Evolutionary conservation across 768 basidiomycete genomes (phyloP).

Genomic region (Pulveroboletus sp.): DNA sequence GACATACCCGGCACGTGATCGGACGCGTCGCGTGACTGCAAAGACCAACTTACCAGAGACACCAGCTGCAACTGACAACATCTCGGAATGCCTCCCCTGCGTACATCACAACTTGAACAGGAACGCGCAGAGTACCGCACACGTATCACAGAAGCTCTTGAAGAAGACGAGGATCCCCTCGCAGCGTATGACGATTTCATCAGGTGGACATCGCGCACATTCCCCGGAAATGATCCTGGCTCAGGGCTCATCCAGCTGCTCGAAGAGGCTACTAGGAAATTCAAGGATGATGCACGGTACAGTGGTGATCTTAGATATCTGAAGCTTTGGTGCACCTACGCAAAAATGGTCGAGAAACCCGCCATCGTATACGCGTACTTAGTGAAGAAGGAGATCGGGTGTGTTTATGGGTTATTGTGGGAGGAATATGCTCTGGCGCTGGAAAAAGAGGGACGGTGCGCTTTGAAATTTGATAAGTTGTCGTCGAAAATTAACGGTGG

Average conservation of each 20-base stretch:
- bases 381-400: conserved; percentile 69
- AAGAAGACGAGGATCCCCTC: conserved; percentile 82
- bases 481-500: conserved; percentile 4
- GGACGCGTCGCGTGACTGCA: conserved; percentile 28
- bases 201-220: conserved; percentile 82
- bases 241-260: conserved; percentile 79
- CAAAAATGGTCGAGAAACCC: conserved; percentile 70
- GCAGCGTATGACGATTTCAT: conserved; percentile 83
- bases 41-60: conserved; percentile 9
- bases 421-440: conserved; percentile 85
- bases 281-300: conserved; percentile 80
- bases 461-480: conserved; percentile 1
- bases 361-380: conserved; percentile 69
- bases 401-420: conserved; percentile 73
- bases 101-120: conserved; percentile 27
- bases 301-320: conserved; percentile 86
- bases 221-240: conserved; percentile 58
- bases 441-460: conserved; percentile 75
- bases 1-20: conserved; percentile 21
- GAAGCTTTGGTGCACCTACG: conserved; percentile 87
- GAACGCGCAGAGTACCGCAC: conserved; percentile 30
- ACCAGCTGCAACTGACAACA: conserved; percentile 1
- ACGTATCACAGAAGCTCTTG: conserved; percentile 48
- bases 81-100: conserved; percentile 21
- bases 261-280: conserved; percentile 77